phyloP scores from a whole-genome alignment of 164 flowering plant species.

The Chloranthus sessilifolius region DNA sequence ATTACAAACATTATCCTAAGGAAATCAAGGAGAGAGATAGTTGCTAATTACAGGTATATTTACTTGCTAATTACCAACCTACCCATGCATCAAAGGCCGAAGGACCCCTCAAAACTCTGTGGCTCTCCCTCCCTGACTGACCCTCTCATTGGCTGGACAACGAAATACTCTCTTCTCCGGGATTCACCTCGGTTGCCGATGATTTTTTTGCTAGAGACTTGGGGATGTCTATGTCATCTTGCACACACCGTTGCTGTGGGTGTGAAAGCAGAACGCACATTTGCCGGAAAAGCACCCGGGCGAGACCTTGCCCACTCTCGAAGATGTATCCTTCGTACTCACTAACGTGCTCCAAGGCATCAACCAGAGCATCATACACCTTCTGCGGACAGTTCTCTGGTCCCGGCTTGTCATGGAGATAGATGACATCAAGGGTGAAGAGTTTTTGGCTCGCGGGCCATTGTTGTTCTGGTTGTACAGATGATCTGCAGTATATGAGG shows the following conservation, averaged over 20 bases:
- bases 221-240: slow-evolving; percentile 77
- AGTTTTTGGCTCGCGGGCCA: slow-evolving; percentile 66
- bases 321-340: slow-evolving; percentile 84
- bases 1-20: too few relatives aligned
- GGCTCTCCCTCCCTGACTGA: background rate
- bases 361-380: slow-evolving; percentile 90
- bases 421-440: slow-evolving; percentile 85
- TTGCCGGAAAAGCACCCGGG: slow-evolving; percentile 59
- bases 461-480: slow-evolving; percentile 54
- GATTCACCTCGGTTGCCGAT: slow-evolving; percentile 35
- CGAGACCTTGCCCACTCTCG: slow-evolving; percentile 78
- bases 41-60: too few relatives aligned
- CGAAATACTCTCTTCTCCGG: slow-evolving; percentile 41
- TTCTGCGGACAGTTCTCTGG: slow-evolving; percentile 89
- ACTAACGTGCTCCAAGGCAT: slow-evolving; percentile 74
- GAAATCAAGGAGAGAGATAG: too few relatives aligned
- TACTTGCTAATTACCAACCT: too few relatives aligned
- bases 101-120: too few relatives aligned
- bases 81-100: too few relatives aligned
- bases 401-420: slow-evolving; percentile 89
- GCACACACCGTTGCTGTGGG: slow-evolving; percentile 86
- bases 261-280: slow-evolving; percentile 71
- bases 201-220: slow-evolving; percentile 69
- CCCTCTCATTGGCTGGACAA: slow-evolving; percentile 44
- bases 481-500: slow-evolving; percentile 88